Base-by-base conservation (phyloP, 2,329 filamentous ascomycete genomes). In the Daldinia sp. region DNA sequence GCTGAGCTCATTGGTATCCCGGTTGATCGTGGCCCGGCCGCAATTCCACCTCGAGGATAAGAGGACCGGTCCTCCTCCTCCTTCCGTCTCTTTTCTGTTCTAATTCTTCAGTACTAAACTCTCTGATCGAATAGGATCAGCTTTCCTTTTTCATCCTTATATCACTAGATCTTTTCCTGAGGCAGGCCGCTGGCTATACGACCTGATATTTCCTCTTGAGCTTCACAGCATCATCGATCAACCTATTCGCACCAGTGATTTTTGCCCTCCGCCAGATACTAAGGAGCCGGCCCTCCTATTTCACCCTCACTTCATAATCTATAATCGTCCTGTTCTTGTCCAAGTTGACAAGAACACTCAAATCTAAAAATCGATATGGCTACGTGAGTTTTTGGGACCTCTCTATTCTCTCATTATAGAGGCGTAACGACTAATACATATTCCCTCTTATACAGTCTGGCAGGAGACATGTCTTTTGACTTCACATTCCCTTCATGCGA, bases 391-490 rank as follows among this genome's bases (percentile, higher is more conserved):
- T 13, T 8, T 41, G 15, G 53, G 39, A 27, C 53, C 25, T 45
- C 41, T 43, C 53, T 29, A 52, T 47, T 47, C 55, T 6, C 35
- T 47, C 41, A 62, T 43, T 45, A 32, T 15, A 17, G 37, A 58
- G 54, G 58, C 57, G 61, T 30, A 48, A 48, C 71, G 66, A 64
- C 76, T 77, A 67, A 77, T 68, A 71, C 30, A n/a, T n/a, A n/a
- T n/a, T n/a, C n/a, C 6, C n/a, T 3, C 17, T 35, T 11, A 15
- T 52, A 64, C 72, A 87, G 85, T 85, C 84, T 86, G 82, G 83
- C 78, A 86, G 85, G 81, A 77, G 82, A 84, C 79, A 82, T 87
- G 77, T 79, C 85, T 61, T 87, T 88, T 75, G 83, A 87, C 77
- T 87, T 88, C 77, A 80, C 78, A 66, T 88, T 86, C 71, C 81